Evolutionary conservation across 2,329 filamentous ascomycete species (phyloP).

Genomic region (Fusarium verticillioides): DNA sequence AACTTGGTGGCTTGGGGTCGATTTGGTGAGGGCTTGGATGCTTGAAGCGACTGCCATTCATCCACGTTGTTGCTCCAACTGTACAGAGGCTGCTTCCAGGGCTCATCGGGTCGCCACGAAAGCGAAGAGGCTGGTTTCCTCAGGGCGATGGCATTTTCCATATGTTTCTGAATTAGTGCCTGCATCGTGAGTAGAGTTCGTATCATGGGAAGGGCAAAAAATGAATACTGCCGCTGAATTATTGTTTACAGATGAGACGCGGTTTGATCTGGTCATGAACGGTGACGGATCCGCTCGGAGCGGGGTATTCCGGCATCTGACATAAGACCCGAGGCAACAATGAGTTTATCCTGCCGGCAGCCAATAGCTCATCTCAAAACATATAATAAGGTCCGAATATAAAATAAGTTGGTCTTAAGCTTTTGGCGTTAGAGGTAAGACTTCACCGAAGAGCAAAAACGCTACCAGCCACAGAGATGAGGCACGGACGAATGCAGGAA

Average conservation of each 20-base stretch:
- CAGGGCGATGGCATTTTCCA: not conserved
- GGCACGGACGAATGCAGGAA: not conserved
- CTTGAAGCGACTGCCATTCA: not conserved
- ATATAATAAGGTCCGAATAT: accelerated
- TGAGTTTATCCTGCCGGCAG: not conserved
- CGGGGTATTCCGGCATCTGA: conserved; percentile 14
- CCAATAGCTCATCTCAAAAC: not conserved
- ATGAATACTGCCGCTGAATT: accelerated
- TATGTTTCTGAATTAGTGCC: not conserved
- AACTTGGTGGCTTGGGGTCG: conserved; percentile 34
- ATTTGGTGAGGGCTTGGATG: accelerated
- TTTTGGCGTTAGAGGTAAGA: accelerated
- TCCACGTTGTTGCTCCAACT: not conserved
- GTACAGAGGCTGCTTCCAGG: not conserved
- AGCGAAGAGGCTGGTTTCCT: not conserved
- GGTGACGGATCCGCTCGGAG: not conserved
- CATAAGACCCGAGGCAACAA: not conserved
- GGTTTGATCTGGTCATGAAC: too few relatives aligned
- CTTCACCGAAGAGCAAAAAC: too few relatives aligned
- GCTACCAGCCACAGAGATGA: accelerated
- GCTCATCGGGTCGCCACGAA: not conserved
- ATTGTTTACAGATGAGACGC: not conserved
- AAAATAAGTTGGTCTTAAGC: not conserved
- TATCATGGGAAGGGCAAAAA: not conserved
- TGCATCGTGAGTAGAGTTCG: not conserved